These are phyloP conservation scores for Silene vulgaris DNA, from an alignment of 179 eudicot species.

Conservation along the genomic window DNA sequence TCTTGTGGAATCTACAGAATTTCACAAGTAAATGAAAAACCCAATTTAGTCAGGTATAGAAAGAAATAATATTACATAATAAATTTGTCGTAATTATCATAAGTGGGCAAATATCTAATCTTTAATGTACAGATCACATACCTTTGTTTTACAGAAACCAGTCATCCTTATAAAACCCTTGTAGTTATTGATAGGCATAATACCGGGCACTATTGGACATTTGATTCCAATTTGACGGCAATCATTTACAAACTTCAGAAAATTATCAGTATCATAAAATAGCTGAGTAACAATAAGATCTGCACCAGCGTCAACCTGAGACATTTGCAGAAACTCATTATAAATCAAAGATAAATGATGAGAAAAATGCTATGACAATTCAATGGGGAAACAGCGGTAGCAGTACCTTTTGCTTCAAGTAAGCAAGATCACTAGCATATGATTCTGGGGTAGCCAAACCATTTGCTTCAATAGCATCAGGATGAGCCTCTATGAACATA, in stretches of 20 bases:
- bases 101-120: neutral
- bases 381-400: neutral
- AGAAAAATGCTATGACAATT: neutral
- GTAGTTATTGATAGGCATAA: conserved; percentile 97
- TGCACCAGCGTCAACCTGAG: conserved; percentile 95
- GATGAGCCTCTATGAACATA: conserved; percentile 71
- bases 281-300: conserved; percentile 93
- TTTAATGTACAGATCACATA: conserved; percentile 21
- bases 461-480: conserved; percentile 68
- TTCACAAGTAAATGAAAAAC: neutral
- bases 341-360: conserved; percentile 6
- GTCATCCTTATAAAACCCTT: conserved; percentile 95
- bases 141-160: conserved; percentile 98
- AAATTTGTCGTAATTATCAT: neutral
- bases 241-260: conserved; percentile 87
- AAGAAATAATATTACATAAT: neutral
- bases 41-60: conserved; percentile 7
- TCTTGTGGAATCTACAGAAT: conserved; percentile 71
- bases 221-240: conserved; percentile 91
- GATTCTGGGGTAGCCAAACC: conserved; percentile 72
- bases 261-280: conserved; percentile 84
- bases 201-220: conserved; percentile 97
- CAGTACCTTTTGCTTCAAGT: conserved; percentile 78
- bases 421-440: conserved; percentile 80
- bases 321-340: conserved; percentile 18